Evolutionary conservation across 441 rosid species (phyloP), one percentile per base, ranked within the genome.

Genomic region (Gossypium gossypioides): DNA sequence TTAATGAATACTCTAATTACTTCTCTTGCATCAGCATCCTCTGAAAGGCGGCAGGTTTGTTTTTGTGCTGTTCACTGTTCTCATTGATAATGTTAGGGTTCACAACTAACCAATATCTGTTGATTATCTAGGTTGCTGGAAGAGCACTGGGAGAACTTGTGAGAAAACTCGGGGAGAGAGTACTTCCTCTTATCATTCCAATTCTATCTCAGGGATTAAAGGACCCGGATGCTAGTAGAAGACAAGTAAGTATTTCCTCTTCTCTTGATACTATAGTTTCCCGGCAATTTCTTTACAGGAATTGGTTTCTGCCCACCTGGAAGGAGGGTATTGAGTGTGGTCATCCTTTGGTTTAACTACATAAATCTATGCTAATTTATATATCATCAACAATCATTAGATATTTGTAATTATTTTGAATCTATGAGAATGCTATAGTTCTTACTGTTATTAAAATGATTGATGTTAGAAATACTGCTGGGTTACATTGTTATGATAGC

Each of bases 101-200:
- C 44, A 22, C 27, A 51, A 9, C 21, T 27, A 37, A 48, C 10
- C 52, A 21, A 29, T 65, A 27, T 34, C 25, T 71, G 24, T 22
- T 75, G 74, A 15, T 60, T 34, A 24, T 78, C 32, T 71, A 96
- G 99, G 97, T 88, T 81, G 98, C 99, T 76, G 99, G 89, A 71
- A 84, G 99, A 76, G 78, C 99, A 56, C 81, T 96, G 77, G 99
- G 99, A 80, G 98, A 96, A 85, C 93, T 96, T 78, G 99, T 96
- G 44, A 85, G 97, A 83, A 93, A 96, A 86, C 98, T 96, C 77
- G 99, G 98, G 75, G 99, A 96, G 81, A 91, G 97, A 91, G 99
- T 96, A 71, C 99, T 96, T 83, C 99, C 99, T 77, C 80, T 86
- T 81, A 96, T 96, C 46, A 93, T 96, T 70, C 97, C 99, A 61